Conservation (phyloP, 179 eudicot species). For the Silene coronaria region DNA sequence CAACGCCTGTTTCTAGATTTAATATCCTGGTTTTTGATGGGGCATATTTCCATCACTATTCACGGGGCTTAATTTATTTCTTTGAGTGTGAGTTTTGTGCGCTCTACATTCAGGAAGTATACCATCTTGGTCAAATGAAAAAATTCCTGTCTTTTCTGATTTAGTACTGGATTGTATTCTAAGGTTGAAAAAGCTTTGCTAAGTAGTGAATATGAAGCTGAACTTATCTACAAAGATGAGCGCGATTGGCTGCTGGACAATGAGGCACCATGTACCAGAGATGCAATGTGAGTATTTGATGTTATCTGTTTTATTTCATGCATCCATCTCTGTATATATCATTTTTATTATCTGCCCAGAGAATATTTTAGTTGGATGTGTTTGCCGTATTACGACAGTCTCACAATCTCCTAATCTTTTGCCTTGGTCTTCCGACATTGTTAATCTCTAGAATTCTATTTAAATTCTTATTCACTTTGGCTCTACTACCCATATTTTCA, state of each 20-base stretch:
- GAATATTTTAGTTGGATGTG: background rate
- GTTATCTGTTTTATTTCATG: background rate
- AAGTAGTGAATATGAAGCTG: constrained; percentile 90
- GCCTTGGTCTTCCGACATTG: background rate
- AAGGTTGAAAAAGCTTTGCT: constrained; percentile 85
- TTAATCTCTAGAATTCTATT: background rate
- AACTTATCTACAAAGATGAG: constrained; percentile 80
- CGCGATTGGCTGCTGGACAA: constrained; percentile 69
- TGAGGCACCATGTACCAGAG: constrained; percentile 88
- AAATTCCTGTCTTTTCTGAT: too few species aligned
- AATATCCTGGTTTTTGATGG: background rate
- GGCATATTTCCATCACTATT: background rate
- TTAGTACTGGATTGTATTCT: background rate
- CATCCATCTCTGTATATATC: background rate
- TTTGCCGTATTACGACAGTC: background rate
- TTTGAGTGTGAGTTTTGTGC: background rate
- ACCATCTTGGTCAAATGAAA: background rate
- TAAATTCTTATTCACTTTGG: too few species aligned
- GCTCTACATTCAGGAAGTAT: background rate
- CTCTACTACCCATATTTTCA: too few species aligned
- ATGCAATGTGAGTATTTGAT: constrained; percentile 64
- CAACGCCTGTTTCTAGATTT: background rate
- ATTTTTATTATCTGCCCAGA: background rate
- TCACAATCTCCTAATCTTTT: background rate
- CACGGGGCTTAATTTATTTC: background rate